Evolutionary conservation across 176 grass and related monocot species (phyloP).

Genomic region (Aechmea fasciata): DNA sequence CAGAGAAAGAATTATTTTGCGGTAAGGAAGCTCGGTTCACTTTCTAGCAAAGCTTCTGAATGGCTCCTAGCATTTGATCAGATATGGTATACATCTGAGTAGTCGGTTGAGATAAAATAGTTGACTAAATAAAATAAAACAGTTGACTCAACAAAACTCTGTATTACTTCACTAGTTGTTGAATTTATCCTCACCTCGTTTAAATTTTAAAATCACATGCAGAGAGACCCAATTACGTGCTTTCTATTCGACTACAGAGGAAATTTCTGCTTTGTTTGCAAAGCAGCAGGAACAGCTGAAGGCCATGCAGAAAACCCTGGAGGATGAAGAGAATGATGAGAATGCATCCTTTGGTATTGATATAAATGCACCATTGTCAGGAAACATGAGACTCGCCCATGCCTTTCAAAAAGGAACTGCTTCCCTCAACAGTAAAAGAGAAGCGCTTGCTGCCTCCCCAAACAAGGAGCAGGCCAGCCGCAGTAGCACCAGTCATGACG

Average conservation of each 20-base stretch:
- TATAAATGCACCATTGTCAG: slow-evolving; percentile 30
- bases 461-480: slow-evolving; percentile 36
- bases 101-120: no score
- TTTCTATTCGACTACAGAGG: slow-evolving; percentile 97
- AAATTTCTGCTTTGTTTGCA: slow-evolving; percentile 72
- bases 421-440: slow-evolving; percentile 26
- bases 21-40: slow-evolving; percentile 41
- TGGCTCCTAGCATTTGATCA: no score
- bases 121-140: no score
- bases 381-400: slow-evolving; percentile 19
- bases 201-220: slow-evolving; percentile 8
- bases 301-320: slow-evolving; percentile 94
- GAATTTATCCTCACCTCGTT: no score
- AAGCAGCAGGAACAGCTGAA: slow-evolving; percentile 98
- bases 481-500: slow-evolving; percentile 42
- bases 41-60: slow-evolving; percentile 1
- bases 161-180: no score
- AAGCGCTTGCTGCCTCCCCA: slow-evolving; percentile 46
- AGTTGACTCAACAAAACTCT: no score
- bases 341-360: slow-evolving; percentile 42
- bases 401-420: slow-evolving; percentile 12
- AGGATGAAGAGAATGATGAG: slow-evolving; percentile 91
- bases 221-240: slow-evolving; percentile 94
- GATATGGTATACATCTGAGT: no score
- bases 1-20: slow-evolving; percentile 80